Percentiles rank a stretch among this genome's conserved stretches.
phyloP scores from a whole-genome alignment of 2,329 filamentous ascomycete genomes.

The Cordyceps tenuipes region DNA sequence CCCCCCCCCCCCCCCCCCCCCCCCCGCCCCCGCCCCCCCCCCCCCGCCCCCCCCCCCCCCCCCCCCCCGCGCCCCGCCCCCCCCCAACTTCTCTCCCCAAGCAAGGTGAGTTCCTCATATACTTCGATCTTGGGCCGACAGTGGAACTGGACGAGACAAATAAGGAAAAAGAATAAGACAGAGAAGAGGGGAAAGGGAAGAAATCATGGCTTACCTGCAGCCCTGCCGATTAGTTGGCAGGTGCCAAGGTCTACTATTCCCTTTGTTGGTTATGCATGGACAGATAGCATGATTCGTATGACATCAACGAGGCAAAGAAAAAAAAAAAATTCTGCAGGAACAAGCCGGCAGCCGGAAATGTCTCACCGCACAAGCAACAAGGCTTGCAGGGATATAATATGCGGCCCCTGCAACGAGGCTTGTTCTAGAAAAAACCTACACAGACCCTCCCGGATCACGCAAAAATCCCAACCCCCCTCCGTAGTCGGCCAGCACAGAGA shows the following conservation, averaged over 20 bases:
- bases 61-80: too few species aligned
- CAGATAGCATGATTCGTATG: background rate
- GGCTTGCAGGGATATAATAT: background rate
- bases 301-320: background rate
- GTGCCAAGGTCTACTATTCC: background rate
- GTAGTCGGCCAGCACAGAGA: background rate
- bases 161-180: background rate
- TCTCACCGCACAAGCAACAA: background rate
- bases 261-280: background rate
- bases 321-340: background rate
- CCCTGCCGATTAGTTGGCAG: too few species aligned
- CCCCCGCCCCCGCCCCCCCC: too few species aligned
- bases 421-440: background rate
- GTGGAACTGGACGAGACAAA: background rate
- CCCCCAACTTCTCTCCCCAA: background rate
- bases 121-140: too few species aligned
- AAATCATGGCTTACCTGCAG: background rate
- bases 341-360: background rate
- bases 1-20: too few species aligned
- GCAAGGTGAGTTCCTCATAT: background rate
- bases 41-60: too few species aligned
- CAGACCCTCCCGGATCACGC: background rate
- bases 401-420: background rate
- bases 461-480: background rate
- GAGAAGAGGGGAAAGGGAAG: background rate